Evolutionary conservation across 345 rosid genomes (phyloP), one percentile per base, ranked within the genome.

Genomic region (Citrus hindsii): DNA sequence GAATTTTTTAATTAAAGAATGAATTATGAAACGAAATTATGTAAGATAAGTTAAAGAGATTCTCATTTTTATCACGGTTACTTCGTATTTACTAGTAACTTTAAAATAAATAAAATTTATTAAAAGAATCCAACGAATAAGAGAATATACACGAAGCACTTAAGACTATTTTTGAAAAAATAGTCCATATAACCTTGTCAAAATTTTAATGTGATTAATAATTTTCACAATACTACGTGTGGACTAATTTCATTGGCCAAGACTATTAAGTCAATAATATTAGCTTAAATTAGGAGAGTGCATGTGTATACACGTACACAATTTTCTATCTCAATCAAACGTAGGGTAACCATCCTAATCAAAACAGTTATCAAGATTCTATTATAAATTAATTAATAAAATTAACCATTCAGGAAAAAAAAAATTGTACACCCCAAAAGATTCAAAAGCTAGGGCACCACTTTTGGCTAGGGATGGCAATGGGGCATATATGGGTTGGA

Each of bases 181-280:
- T 9, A 5, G 8, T 64, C 2, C 1, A 46, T 48, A 21, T 27
- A 12, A 16, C 27, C 25, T 24, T 67, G 2, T 12, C 0, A 32
- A 16, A 33, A 33, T 33, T 18, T 2, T 33, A 65, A 65, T 7
- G 69, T 16, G 35, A 9, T 22, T 16, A 46, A 46, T 5, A 14
- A 16, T 69, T 4, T 40, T 42, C 56, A 27, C 13, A 2, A 16
- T 7, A 1, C 32, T 35, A 25, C 24, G 30, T 72, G 81, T 77
- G 86, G 70, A 12, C 22, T 42, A 35, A 46, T 66, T 77, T 64
- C 27, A 77, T 73, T 74, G 79, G 77, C 30, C 19, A 77, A 67
- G 79, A 58, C 19, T 59, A 4, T 35, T 0, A 75, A 66, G 75
- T 76, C 79, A 71, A 59, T 42, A 18, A 55, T 65, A 22, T 65